Conservation (phyloP, 208 protist genomes). For the Giardia muris region DNA sequence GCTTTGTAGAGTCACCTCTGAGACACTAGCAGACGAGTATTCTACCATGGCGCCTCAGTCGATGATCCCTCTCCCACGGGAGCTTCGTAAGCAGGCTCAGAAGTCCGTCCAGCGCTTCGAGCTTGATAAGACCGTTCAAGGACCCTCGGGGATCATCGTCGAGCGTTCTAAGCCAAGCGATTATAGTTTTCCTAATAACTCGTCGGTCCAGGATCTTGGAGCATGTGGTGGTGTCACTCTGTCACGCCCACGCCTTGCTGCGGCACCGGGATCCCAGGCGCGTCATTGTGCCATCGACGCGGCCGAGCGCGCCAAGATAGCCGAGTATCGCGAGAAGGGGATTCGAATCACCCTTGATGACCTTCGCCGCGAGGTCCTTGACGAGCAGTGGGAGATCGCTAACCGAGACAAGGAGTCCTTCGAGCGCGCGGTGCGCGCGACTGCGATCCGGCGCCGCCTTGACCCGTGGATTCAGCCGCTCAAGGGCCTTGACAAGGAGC, state of each 20-base stretch:
- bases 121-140: not conserved
- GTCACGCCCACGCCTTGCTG: not conserved
- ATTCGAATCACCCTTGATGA: not conserved
- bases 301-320: not conserved
- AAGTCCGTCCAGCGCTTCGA: not conserved
- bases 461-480: conserved; percentile 27
- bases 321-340: not conserved
- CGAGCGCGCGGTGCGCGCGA: not conserved
- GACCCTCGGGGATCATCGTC: not conserved
- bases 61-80: conserved; percentile 25
- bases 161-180: not conserved
- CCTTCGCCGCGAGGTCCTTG: not conserved
- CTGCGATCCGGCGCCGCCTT: not conserved
- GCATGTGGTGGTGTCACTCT: not conserved
- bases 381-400: not conserved
- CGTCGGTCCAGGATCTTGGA: not conserved
- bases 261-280: not conserved
- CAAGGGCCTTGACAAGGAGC: conserved; percentile 25
- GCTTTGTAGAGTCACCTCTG: not conserved
- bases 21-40: conserved; percentile 29
- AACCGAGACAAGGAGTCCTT: conserved; percentile 23
- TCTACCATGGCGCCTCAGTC: not conserved
- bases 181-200: not conserved
- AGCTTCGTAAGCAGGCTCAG: not conserved
- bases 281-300: not conserved